Evolutionary conservation across 345 rosid species (phyloP).

Genomic region (thale cress (Arabidopsis thaliana)): TAIR10.1 NC_003071.7:16054501-16055000

Average conservation of each 20-base stretch:
- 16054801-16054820: not conserved
- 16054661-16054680: not conserved
- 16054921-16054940: too few relatives aligned
- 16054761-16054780: not conserved
- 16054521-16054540: constrained; percentile 9
- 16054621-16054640: not conserved
- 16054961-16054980: too few relatives aligned
- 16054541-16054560: constrained; percentile 33
- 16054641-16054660: not conserved
- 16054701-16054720: not conserved
- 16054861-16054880: not conserved
- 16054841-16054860: not conserved
- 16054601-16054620: not conserved
- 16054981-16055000: too few relatives aligned
- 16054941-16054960: too few relatives aligned
- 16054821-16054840: not conserved
- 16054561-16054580: constrained; percentile 1
- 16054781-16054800: not conserved
- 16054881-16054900: not conserved
- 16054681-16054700: not conserved
- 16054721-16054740: not conserved
- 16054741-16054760: constrained; percentile 2
- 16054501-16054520: not conserved
- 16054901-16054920: not conserved
- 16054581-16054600: not conserved